Evolutionary conservation across 768 basidiomycete genomes (phyloP), one percentile per base, ranked within the genome.

Genomic region (Astraeus odoratus): DNA sequence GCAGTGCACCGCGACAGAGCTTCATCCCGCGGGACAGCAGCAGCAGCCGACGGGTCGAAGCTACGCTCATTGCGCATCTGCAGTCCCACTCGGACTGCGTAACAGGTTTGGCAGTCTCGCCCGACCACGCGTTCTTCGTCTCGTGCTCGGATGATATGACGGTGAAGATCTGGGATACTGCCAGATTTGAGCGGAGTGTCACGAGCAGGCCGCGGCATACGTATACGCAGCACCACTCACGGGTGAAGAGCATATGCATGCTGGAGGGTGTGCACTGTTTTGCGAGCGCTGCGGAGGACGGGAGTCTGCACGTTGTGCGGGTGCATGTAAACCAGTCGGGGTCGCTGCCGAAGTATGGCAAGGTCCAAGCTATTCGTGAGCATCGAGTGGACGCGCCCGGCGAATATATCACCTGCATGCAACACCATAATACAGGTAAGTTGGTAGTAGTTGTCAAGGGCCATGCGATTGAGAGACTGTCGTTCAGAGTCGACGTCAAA

Each of bases 131-230:
- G 60, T 99, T 96, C 72, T 97, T 99, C 52, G 81, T 94, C 3
- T 90, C 95, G 0, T 81, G 87, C 29, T 95, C 92, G 1, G 83
- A 98, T 50, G 95, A 98, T 64, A 89, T 88, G 68, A 93, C 88
- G 0, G 81, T 94, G 57, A 94, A 92, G 61, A 74, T 88, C 33
- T 96, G 92, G 92, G 86, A 91, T 52, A 86, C 92, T 1, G 86
- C 89, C 7, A 74, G 92, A n/a, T 72, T 98, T 36, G 95, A 97
- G 59, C 76, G 94, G 46, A 97, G 92, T 63, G 89, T 96, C 15
- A 90, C 93, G 18, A 85, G 86, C 59, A 89, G 89, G 69, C 80
- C 79, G 44, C 61, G 84, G 51, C 75, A 84, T 57, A 83, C 81
- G 1, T 83, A 85, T 58, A 68, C 70, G n/a, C 76, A 82, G 39